Percentiles rank a stretch among this genome's conserved stretches.
phyloP scores from a whole-genome alignment of 805 yeast genomes.

The Wickerhamiella hasegawae region DNA sequence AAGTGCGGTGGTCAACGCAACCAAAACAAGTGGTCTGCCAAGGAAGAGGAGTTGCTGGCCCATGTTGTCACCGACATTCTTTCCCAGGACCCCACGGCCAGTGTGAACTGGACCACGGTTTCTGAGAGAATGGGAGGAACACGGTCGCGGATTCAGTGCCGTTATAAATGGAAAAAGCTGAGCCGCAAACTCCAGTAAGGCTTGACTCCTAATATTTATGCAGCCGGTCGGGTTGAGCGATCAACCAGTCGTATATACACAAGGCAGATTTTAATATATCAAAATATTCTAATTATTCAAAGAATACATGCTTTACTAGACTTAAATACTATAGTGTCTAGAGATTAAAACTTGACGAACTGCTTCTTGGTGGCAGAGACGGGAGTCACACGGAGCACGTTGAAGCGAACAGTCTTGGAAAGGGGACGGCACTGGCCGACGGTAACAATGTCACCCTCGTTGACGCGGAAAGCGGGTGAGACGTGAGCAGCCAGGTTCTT shows the following conservation, averaged over 20 bases:
- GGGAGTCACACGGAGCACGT: conserved; percentile 90
- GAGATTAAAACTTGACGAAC: conserved; percentile 82
- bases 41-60: conserved; percentile 51
- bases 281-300: too few relatives aligned
- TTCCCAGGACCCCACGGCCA: conserved; percentile 14
- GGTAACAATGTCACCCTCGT: conserved; percentile 96
- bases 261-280: too few relatives aligned
- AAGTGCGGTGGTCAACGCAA: conserved; percentile 74
- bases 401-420: conserved; percentile 99
- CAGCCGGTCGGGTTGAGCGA: too few relatives aligned
- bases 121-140: conserved; percentile 81
- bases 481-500: conserved; percentile 99
- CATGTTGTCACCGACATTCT: conserved; percentile 36
- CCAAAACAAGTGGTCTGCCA: conserved; percentile 61
- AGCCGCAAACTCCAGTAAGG: conserved; percentile 13
- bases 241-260: too few relatives aligned
- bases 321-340: too few relatives aligned
- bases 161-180: conserved; percentile 88
- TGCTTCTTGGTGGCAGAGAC: conserved; percentile 77
- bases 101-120: conserved; percentile 81
- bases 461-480: conserved; percentile 99
- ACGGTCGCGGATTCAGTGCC: conserved; percentile 82
- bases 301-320: conserved; percentile 1
- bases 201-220: too few relatives aligned
- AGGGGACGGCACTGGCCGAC: conserved; percentile 99